Base-by-base conservation (phyloP, 768 basidiomycete genomes). In the Punctularia strigosozonata region DNA sequence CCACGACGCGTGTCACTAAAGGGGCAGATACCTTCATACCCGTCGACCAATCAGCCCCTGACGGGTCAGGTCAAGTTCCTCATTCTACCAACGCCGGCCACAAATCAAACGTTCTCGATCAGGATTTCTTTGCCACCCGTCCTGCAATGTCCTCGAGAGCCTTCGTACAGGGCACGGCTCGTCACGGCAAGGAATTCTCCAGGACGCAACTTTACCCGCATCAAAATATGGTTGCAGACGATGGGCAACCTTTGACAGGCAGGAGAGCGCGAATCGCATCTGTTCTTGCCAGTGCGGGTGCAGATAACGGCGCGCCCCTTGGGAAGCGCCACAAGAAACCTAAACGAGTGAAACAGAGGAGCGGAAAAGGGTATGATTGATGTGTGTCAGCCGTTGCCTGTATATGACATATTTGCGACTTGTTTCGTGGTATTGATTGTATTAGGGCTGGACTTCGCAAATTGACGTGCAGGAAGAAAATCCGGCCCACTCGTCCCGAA, bases 331-430 rank as follows among this genome's bases (percentile, higher is more conserved):
- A 89, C 64, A 95, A 89, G 61, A 83, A 80, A 54, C 61, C 69
- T 60, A 80, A 83, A 53, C 62, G 79, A 35, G 73, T 73, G 35
- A 98, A 98, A 62, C 84, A 92, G 59, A 67, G 94, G 45, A 90
- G 88, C 52, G 94, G 94, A 12, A 82, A 75, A 52, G 94, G 94
- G 18, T 98, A 97, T 50, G 94, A 95, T 56, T 73, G 52, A 56
- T 37, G 13, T 12, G n/a, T n/a, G n/a, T n/a, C n/a, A n/a, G n/a
- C n/a, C n/a, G n/a, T n/a, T n/a, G n/a, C n/a, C n/a, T n/a, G n/a
- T n/a, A n/a, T n/a, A n/a, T n/a, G n/a, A n/a, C n/a, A n/a, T n/a
- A n/a, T n/a, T n/a, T n/a, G n/a, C n/a, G n/a, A n/a, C n/a, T n/a
- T n/a, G n/a, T n/a, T n/a, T n/a, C n/a, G n/a, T n/a, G n/a, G n/a